Conservation (phyloP, 371 early-diverging fungal species). For the Rhizopus delemar region DNA sequence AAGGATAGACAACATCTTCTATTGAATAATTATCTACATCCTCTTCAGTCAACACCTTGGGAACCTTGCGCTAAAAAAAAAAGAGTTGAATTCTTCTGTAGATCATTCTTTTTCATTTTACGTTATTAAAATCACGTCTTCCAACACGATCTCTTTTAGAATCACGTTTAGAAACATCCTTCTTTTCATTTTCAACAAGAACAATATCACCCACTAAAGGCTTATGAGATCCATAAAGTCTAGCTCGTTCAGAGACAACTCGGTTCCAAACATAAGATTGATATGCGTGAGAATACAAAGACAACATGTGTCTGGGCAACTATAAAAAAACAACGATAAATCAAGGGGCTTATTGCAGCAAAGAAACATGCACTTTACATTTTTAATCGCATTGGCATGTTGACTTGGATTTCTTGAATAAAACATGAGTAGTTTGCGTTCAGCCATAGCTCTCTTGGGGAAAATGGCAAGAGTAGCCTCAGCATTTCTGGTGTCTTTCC, state of each 20-base stretch:
- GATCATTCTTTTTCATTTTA: constrained; percentile 10
- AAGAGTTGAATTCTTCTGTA: background rate
- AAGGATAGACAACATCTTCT: constrained; percentile 88
- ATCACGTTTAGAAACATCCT: constrained; percentile 5
- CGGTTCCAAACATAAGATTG: constrained; percentile 97
- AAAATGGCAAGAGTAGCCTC: constrained; percentile 61
- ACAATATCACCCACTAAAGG: constrained; percentile 91
- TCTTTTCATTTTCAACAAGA: constrained; percentile 28
- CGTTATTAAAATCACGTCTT: constrained; percentile 29
- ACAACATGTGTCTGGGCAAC: constrained; percentile 83
- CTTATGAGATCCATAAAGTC: constrained; percentile 63
- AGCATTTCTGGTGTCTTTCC: constrained; percentile 70
- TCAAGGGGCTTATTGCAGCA: background rate
- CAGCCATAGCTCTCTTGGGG: constrained; percentile 74
- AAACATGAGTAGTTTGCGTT: constrained; percentile 64
- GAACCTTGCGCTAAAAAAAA: constrained; percentile 29
- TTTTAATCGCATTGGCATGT: constrained; percentile 63
- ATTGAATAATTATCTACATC: constrained; percentile 72
- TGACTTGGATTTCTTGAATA: constrained; percentile 53
- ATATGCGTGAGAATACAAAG: constrained; percentile 97
- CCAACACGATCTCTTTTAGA: constrained; percentile 17
- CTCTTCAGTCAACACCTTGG: constrained; percentile 66
- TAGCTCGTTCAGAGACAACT: constrained; percentile 77
- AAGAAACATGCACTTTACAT: constrained; percentile 36
- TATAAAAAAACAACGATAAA: constrained; percentile 14